Evolutionary conservation across 371 early-diverging fungal species (phyloP).

Genomic region (Mortierella sp.): DNA sequence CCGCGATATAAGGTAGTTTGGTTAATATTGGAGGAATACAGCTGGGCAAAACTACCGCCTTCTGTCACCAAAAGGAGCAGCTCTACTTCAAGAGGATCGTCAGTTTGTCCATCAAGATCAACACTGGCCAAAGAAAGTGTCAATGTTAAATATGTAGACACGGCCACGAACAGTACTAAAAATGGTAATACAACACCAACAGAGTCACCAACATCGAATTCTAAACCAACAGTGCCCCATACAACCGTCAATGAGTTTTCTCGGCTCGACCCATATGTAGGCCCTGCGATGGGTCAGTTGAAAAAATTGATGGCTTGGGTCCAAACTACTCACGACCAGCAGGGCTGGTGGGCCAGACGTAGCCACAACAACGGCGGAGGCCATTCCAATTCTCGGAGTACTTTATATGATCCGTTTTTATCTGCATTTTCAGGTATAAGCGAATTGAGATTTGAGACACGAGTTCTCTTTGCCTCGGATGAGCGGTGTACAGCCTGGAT

Average conservation of each 20-base stretch:
- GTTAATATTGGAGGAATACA: constrained; percentile 43
- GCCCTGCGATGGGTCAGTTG: constrained; percentile 25
- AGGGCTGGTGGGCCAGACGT: constrained; percentile 15
- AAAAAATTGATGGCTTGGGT: constrained; percentile 27
- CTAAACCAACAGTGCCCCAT: background rate
- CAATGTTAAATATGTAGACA: background rate
- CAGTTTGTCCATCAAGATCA: too few species aligned
- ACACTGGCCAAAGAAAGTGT: background rate
- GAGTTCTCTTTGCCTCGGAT: constrained; percentile 30
- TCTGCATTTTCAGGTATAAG: background rate
- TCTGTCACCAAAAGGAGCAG: background rate
- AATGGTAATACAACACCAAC: too few species aligned
- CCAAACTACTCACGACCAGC: background rate
- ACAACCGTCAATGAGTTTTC: background rate
- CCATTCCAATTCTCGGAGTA: background rate
- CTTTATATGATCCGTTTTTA: background rate
- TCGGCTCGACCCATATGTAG: constrained; percentile 27
- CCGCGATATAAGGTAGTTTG: constrained; percentile 29
- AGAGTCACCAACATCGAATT: too few species aligned
- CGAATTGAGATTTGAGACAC: constrained; percentile 21
- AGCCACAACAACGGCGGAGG: background rate
- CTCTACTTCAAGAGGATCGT: background rate
- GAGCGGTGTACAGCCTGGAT: constrained; percentile 31
- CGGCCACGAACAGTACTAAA: background rate
- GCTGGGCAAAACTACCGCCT: background rate